Evolutionary conservation across 805 yeast species (phyloP).

Genomic region (Clavispora asparagi): DNA sequence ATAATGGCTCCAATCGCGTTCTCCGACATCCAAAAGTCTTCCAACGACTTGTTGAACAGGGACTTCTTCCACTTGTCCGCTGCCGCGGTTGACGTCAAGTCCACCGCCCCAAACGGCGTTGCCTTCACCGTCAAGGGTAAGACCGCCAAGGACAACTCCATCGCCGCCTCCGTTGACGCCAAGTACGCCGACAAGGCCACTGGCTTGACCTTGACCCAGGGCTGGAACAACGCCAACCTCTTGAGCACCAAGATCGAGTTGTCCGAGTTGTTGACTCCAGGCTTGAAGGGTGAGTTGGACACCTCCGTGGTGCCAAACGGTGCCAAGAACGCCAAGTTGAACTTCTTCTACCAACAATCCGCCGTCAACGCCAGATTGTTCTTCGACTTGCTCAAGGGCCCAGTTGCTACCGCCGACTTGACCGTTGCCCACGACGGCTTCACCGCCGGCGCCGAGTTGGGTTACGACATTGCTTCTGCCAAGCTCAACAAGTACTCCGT

Average conservation of each 20-base stretch:
- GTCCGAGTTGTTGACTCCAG: conserved; percentile 87
- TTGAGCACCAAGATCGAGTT: conserved; percentile 91
- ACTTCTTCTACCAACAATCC: conserved; percentile 87
- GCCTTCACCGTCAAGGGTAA: conserved; percentile 92
- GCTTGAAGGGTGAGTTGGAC: conserved; percentile 87
- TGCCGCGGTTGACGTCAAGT: conserved; percentile 82
- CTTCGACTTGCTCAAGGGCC: conserved; percentile 93
- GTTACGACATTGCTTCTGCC: conserved; percentile 92
- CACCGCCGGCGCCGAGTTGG: conserved; percentile 95
- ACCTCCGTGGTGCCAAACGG: conserved; percentile 84
- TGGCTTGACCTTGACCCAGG: conserved; percentile 92
- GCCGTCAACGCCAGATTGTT: conserved; percentile 91
- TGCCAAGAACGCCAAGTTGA: conserved; percentile 80
- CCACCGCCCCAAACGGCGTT: conserved; percentile 95
- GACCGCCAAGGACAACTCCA: conserved; percentile 70
- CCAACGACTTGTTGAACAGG: conserved; percentile 82
- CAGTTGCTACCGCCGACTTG: conserved; percentile 91
- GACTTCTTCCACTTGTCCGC: conserved; percentile 93
- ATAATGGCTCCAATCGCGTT: conserved; percentile 71
- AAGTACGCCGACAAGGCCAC: conserved; percentile 89
- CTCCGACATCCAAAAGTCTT: conserved; percentile 87
- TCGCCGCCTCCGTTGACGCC: conserved; percentile 86
- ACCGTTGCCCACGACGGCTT: conserved; percentile 94
- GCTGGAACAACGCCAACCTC: conserved; percentile 93
- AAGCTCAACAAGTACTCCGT: conserved; percentile 90